Conservation (phyloP, 2,329 filamentous ascomycete genomes). For the Pestalotiopsis fici region DNA sequence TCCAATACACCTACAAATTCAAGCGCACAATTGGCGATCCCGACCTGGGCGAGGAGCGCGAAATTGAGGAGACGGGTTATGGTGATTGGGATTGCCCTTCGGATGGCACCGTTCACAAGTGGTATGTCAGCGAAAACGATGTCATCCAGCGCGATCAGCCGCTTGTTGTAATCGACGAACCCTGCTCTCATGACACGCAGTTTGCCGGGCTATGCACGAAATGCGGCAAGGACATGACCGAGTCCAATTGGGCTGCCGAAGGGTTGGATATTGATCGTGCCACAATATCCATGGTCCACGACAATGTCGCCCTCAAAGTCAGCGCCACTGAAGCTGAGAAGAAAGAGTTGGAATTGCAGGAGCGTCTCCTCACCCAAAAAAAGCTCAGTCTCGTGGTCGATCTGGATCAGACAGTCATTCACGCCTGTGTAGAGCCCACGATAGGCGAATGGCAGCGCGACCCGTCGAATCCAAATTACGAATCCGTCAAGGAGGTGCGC, state of each 20-base stretch:
- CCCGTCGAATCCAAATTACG: slow-evolving; percentile 84
- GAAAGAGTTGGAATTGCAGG: slow-evolving; percentile 84
- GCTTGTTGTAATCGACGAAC: slow-evolving; percentile 81
- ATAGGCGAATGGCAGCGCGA: slow-evolving; percentile 95
- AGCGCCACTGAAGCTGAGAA: slow-evolving; percentile 78
- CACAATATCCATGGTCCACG: slow-evolving; percentile 92
- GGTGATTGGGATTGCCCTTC: slow-evolving; percentile 81
- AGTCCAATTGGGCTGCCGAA: slow-evolving; percentile 82
- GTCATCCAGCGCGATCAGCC: slow-evolving; percentile 59
- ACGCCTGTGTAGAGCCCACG: slow-evolving; percentile 95
- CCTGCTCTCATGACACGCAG: slow-evolving; percentile 88
- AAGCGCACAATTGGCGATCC: slow-evolving; percentile 74
- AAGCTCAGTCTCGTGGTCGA: slow-evolving; percentile 95
- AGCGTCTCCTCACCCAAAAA: slow-evolving; percentile 74
- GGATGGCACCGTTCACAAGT: slow-evolving; percentile 76
- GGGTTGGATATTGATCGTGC: slow-evolving; percentile 80
- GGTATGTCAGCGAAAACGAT: slow-evolving; percentile 72
- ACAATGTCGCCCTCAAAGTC: slow-evolving; percentile 84
- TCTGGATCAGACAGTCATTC: slow-evolving; percentile 97
- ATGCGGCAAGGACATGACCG: slow-evolving; percentile 96
- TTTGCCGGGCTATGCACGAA: slow-evolving; percentile 88
- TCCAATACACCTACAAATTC: slow-evolving; percentile 86
- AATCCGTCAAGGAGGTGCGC: slow-evolving; percentile 84
- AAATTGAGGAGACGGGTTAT: slow-evolving; percentile 68
- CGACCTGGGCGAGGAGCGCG: slow-evolving; percentile 58